Evolutionary conservation across 1,139 yeast species (phyloP).

Genomic region (Scheffersomyces quercinus): DNA sequence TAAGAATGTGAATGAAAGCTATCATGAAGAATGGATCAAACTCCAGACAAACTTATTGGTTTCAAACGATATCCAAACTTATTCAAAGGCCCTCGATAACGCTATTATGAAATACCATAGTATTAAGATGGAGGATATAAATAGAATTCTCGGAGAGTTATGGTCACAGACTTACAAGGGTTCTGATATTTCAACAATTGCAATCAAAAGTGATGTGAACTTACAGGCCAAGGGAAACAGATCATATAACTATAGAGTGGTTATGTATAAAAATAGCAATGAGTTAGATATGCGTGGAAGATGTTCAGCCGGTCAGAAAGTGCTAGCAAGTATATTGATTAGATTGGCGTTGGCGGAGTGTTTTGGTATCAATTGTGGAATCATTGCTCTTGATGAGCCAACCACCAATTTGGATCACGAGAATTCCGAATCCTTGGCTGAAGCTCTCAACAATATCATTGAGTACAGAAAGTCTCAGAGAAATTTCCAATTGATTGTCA

Average conservation of each 20-base stretch:
- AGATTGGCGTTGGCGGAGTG: constrained; percentile 93
- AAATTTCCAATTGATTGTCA: constrained; percentile 91
- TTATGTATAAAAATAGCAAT: constrained; percentile 88
- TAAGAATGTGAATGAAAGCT: constrained; percentile 60
- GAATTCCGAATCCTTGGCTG: constrained; percentile 85
- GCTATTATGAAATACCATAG: constrained; percentile 95
- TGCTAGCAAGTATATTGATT: constrained; percentile 87
- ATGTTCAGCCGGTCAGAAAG: constrained; percentile 98
- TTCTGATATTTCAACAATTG: constrained; percentile 89
- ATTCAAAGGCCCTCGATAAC: constrained; percentile 82
- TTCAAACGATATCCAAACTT: constrained; percentile 81
- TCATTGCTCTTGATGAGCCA: constrained; percentile 96
- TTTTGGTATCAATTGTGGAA: constrained; percentile 92
- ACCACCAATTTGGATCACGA: constrained; percentile 93
- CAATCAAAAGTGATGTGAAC: constrained; percentile 79
- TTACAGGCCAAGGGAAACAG: constrained; percentile 59
- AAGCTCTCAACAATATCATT: constrained; percentile 74
- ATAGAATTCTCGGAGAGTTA: constrained; percentile 79
- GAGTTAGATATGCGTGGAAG: constrained; percentile 98
- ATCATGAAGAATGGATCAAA: constrained; percentile 72
- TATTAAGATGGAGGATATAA: constrained; percentile 90
- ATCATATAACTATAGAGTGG: constrained; percentile 89
- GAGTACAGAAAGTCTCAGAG: constrained; percentile 72
- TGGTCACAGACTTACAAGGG: constrained; percentile 97
- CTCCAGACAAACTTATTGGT: constrained; percentile 76